Percentiles rank a stretch among this genome's conserved stretches.
phyloP scores from a whole-genome alignment of 345 rosid species.

The Clarkia xantiana region DNA sequence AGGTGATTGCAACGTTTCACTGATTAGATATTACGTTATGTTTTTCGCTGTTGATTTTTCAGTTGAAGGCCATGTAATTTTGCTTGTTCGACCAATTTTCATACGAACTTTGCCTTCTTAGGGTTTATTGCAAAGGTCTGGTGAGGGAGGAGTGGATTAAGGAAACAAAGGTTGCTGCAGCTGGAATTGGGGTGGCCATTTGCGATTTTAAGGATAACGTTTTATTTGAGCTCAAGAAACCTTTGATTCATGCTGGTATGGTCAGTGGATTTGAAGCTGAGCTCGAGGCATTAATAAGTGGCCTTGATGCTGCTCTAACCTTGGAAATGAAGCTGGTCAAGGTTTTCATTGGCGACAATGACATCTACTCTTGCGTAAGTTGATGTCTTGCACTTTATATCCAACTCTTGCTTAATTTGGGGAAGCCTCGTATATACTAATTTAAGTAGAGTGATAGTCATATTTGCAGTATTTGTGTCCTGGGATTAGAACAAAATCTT shows the following conservation, averaged over 20 bases:
- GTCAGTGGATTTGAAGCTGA: slow-evolving; percentile 24
- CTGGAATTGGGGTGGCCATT: slow-evolving; percentile 21
- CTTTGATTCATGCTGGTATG: slow-evolving; percentile 15
- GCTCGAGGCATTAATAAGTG: slow-evolving; percentile 42
- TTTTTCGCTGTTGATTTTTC: neutral
- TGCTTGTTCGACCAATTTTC: neutral
- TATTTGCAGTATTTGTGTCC: no score
- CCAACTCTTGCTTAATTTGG: no score
- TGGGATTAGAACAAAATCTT: no score
- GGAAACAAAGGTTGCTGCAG: slow-evolving; percentile 11
- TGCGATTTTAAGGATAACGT: slow-evolving; percentile 20
- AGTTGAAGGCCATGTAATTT: neutral
- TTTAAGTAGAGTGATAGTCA: no score
- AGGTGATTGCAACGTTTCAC: slow-evolving; percentile 1
- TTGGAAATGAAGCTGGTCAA: slow-evolving; percentile 42
- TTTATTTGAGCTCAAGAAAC: slow-evolving; percentile 16
- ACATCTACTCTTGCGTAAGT: slow-evolving; percentile 44
- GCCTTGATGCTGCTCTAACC: slow-evolving; percentile 39
- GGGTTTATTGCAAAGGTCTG: slow-evolving; percentile 20
- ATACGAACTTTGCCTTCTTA: slow-evolving; percentile 1
- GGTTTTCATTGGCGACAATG: slow-evolving; percentile 20
- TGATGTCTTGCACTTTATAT: neutral
- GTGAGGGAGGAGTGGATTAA: slow-evolving; percentile 19
- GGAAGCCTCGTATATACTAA: no score
- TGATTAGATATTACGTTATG: neutral